Evolutionary conservation across 2,329 filamentous ascomycete species (phyloP).

Genomic region (Arthroderma uncinatum): DNA sequence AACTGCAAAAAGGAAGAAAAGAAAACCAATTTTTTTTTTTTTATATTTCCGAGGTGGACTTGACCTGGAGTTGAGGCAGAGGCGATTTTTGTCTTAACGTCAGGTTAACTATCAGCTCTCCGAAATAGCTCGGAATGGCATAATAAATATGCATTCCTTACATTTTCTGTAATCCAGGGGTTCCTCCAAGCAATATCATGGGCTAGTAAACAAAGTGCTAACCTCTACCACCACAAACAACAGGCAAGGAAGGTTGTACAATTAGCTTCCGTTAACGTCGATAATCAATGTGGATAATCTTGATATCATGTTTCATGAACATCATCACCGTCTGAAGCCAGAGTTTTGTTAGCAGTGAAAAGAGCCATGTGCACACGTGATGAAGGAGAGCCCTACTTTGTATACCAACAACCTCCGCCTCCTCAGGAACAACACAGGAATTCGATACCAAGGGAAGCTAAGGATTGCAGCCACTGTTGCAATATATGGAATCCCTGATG

Average conservation of each 20-base stretch:
- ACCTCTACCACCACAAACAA: constrained; percentile 16
- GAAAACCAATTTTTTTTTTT: too few relatives aligned
- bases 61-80: too few relatives aligned
- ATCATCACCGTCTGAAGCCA: neutral
- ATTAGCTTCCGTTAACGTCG: neutral
- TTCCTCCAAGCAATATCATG: too few relatives aligned
- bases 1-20: too few relatives aligned
- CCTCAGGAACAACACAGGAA: neutral
- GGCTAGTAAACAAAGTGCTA: neutral
- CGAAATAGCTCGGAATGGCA: too few relatives aligned
- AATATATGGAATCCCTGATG: neutral
- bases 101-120: too few relatives aligned
- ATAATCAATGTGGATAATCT: constrained; percentile 3
- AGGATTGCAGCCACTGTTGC: neutral
- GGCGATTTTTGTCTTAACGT: too few relatives aligned
- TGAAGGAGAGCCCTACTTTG: neutral
- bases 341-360: neutral
- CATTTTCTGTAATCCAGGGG: too few relatives aligned
- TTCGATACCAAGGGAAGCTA: neutral
- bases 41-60: too few relatives aligned
- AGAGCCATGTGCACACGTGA: neutral
- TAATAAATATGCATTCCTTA: too few relatives aligned
- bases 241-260: too few relatives aligned
- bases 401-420: neutral
- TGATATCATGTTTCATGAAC: neutral